A percentile compares a stretch with the other conserved stretches of the same genome.
Evolutionary conservation across 2,329 filamentous ascomycete species (phyloP).

Genomic region (Fusarium longipes): DNA sequence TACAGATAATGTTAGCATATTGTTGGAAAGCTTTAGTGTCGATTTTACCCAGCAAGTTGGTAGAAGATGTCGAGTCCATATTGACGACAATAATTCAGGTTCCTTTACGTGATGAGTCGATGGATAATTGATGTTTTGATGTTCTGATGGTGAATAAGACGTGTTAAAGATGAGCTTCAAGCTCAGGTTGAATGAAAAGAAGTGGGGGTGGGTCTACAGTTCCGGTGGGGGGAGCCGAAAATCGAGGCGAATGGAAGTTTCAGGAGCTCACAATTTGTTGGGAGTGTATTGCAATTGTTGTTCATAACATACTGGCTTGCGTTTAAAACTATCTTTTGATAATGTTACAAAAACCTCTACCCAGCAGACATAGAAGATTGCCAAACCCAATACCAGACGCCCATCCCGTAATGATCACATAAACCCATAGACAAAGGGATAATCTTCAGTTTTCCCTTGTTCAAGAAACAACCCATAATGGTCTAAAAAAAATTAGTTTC

Average conservation of each 20-base stretch:
- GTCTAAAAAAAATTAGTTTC: not conserved
- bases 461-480: conserved; percentile 9
- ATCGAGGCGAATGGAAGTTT: not conserved
- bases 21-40: not conserved
- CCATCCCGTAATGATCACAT: conserved; percentile 31
- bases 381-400: conserved; percentile 39
- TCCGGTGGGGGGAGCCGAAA: conserved; percentile 36
- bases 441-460: not conserved
- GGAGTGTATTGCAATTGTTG: not conserved
- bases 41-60: conserved; percentile 53
- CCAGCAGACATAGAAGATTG: conserved; percentile 37
- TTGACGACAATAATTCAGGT: not conserved
- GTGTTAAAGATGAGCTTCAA: conserved; percentile 26
- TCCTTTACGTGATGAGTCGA: not conserved
- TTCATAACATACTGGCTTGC: not conserved
- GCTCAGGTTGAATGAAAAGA: conserved; percentile 20
- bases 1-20: conserved; percentile 28
- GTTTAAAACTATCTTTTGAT: conserved; percentile 18
- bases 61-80: conserved; percentile 52
- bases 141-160: not conserved
- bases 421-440: conserved; percentile 26
- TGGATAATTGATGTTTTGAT: not conserved
- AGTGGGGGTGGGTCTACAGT: conserved; percentile 39
- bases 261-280: not conserved
- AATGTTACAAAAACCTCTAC: conserved; percentile 36